Percentiles rank a stretch among this genome's conserved stretches.
Evolutionary conservation across 2,329 filamentous ascomycete genomes (phyloP).

Genomic region (Clarireedia paspali): DNA sequence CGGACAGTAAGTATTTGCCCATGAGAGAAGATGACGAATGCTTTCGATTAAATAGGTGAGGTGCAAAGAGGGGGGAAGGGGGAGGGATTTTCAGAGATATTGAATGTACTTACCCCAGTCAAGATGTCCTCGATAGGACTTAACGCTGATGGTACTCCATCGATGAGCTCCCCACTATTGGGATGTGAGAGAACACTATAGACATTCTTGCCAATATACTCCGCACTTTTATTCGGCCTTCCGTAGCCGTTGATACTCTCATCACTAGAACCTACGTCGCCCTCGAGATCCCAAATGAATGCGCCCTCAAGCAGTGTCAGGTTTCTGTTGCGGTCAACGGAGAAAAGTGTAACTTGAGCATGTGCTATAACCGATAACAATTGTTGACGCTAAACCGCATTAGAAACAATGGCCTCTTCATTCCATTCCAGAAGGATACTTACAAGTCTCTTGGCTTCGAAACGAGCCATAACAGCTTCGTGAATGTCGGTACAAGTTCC

Average conservation of each 20-base stretch:
- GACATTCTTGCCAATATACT: constrained; percentile 50
- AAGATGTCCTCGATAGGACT: constrained; percentile 57
- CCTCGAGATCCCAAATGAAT: constrained; percentile 42
- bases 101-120: constrained; percentile 34
- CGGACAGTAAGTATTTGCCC: no score
- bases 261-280: constrained; percentile 29
- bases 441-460: constrained; percentile 54
- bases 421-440: neutral
- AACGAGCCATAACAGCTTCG: constrained; percentile 61
- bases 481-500: constrained; percentile 76
- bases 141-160: constrained; percentile 37
- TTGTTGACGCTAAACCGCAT: constrained; percentile 44
- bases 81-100: no score
- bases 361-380: constrained; percentile 67
- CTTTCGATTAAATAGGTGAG: no score
- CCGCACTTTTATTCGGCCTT: constrained; percentile 17
- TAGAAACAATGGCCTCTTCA: neutral
- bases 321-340: constrained; percentile 52
- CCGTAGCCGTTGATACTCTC: constrained; percentile 20
- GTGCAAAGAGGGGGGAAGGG: no score
- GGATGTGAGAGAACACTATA: constrained; percentile 52
- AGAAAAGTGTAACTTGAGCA: constrained; percentile 69
- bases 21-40: no score
- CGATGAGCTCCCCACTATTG: constrained; percentile 8
- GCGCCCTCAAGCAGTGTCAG: constrained; percentile 66